Base-by-base conservation (phyloP, 192 early-diverging fungal genomes). In the Entomortierella parvispora region DNA sequence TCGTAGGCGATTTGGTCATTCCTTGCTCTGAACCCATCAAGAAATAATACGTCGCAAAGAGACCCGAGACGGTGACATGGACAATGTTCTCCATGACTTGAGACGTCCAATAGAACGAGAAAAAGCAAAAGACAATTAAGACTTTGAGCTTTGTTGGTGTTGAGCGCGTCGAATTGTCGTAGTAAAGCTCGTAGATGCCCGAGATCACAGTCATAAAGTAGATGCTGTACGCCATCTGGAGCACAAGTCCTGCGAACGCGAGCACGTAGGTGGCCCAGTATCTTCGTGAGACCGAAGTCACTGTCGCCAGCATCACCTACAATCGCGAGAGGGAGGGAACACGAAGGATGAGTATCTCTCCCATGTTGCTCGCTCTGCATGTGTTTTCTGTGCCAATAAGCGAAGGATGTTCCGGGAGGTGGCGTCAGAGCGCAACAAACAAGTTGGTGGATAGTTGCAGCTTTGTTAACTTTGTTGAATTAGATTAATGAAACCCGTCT, bases 11-110 rank as follows among this genome's bases (percentile, higher is more conserved):
- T 46, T 43, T 52, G 33, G 54, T 65, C 58, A 75, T 86, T 69
- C 62, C 90, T 46, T 76, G 76, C 50, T 62, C 49, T 3, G 74
- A 77, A 56, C 74, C 74, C 26, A 60, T 55, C 65, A 77, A 64
- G 71, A 95, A 96, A 81, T 93, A 96, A 68, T 87, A 93, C 2
- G 94, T 87, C 10, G 94, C 94, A 81, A 89, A 95, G 3, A 93
- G 80, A 31, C 94, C 94, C 22, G 91, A 84, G 40, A 92, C 71
- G 22, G 90, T 92, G 8, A 92, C 88, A 65, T 96, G 93, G 6
- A 88, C 78, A 45, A 83, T 82, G 78, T 94, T 92, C 31, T 83
- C 56, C 33, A 95, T 83, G 42, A 96, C 93, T 68, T 93, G 91
- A 0, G 87, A 87, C 7, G 89, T 90, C 88, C 90, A 95, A 82